phyloP scores from a whole-genome alignment of 2,329 filamentous ascomycete species.

The Pseudogymnoascus sp. region DNA sequence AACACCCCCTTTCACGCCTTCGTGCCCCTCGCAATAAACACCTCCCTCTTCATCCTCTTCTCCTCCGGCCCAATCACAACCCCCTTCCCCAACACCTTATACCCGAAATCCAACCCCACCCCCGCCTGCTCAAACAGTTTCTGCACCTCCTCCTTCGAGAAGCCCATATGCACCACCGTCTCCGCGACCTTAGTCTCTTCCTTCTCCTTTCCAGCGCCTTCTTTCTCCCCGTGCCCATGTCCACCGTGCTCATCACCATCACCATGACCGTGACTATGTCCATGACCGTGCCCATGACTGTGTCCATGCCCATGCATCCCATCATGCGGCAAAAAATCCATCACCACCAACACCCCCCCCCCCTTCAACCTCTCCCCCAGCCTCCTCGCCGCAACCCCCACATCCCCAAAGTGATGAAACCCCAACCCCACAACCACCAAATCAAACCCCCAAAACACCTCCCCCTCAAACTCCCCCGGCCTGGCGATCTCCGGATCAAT shows the following conservation, averaged over 20 bases:
- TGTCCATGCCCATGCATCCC: slow-evolving; percentile 15
- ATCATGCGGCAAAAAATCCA: slow-evolving; percentile 56
- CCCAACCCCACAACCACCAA: slow-evolving; percentile 53
- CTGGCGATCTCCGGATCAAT: slow-evolving; percentile 36
- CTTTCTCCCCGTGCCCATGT: slow-evolving; percentile 8
- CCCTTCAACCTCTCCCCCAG: slow-evolving; percentile 53
- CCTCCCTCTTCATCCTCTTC: slow-evolving; percentile 31
- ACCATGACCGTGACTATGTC: slow-evolving; percentile 10
- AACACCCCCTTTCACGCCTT: slow-evolving; percentile 23
- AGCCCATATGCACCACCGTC: slow-evolving; percentile 59
- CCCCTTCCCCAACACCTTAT: slow-evolving; percentile 44
- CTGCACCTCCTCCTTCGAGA: slow-evolving; percentile 49
- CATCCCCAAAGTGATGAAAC: slow-evolving; percentile 61
- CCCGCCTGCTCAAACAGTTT: slow-evolving; percentile 57
- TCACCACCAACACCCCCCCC: slow-evolving; percentile 58
- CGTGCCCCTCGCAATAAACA: slow-evolving; percentile 44
- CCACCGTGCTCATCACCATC: slow-evolving; percentile 17
- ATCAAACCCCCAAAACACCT: slow-evolving; percentile 62
- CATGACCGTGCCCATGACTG: slow-evolving; percentile 8
- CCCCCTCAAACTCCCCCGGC: slow-evolving; percentile 46
- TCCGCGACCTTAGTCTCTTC: slow-evolving; percentile 28
- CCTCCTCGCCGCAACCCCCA: slow-evolving; percentile 47
- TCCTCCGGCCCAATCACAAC: slow-evolving; percentile 35
- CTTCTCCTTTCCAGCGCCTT: not conserved
- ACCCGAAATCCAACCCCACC: slow-evolving; percentile 45